These are phyloP conservation scores for Selenicereus undatus DNA, from an alignment of 148 eudicot genomes.

Conservation along the genomic window DNA sequence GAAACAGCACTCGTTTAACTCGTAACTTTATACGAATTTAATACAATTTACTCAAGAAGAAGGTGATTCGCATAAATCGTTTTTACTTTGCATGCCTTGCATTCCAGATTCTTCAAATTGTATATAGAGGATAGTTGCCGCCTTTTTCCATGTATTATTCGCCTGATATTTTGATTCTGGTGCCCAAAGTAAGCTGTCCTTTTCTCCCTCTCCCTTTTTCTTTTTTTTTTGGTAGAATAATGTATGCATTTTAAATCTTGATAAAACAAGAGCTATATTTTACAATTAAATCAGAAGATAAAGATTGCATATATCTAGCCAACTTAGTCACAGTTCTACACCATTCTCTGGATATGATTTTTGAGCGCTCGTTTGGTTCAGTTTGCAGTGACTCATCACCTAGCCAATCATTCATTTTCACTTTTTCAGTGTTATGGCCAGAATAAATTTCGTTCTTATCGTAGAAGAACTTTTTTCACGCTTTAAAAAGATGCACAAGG, in stretches of 20 bases:
- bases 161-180: neutral
- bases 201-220: too few species aligned
- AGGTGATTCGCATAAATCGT: neutral
- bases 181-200: neutral
- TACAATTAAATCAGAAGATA: too few species aligned
- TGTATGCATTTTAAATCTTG: too few species aligned
- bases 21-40: neutral
- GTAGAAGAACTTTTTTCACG: neutral
- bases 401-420: neutral
- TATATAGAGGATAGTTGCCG: neutral
- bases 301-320: neutral
- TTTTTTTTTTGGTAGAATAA: too few species aligned
- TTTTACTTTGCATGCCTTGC: neutral
- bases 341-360: neutral
- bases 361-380: neutral
- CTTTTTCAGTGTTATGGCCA: neutral
- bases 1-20: neutral
- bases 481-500: constrained; percentile 1
- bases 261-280: too few species aligned
- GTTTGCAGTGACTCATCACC: neutral
- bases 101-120: neutral
- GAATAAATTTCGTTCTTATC: constrained; percentile 2
- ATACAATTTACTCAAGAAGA: too few species aligned
- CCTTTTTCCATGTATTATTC: neutral
- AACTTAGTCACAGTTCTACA: neutral